These are phyloP conservation scores for Medicago truncatula DNA, from an alignment of 306 rosid species.

Conservation along the genomic window MtrunA17r5.0-ANR NC_053046.1:12617501-12618000, in stretches of 20 bases:
- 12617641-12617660: conserved; percentile 92
- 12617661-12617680: conserved; percentile 99
- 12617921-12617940: conserved; percentile 33
- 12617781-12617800: conserved; percentile 79
- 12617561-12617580: conserved; percentile 30
- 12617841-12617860: conserved; percentile 87
- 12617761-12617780: conserved; percentile 98
- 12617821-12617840: conserved; percentile 88
- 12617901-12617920: neutral
- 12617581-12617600: conserved; percentile 91
- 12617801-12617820: conserved; percentile 83
- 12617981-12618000: conserved; percentile 95
- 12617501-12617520: conserved; percentile 2
- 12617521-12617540: conserved; percentile 26
- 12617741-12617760: conserved; percentile 91
- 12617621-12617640: conserved; percentile 96
- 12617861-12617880: conserved; percentile 9
- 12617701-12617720: conserved; percentile 97
- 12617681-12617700: conserved; percentile 99
- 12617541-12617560: conserved; percentile 26
- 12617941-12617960: conserved; percentile 88
- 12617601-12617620: conserved; percentile 97
- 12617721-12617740: conserved; percentile 86
- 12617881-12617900: conserved; percentile 6
- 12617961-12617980: conserved; percentile 82